Evolutionary conservation across 2,329 filamentous ascomycete species (phyloP), one percentile per base, ranked within the genome.

Genomic region (Apiospora phragmitis): DNA sequence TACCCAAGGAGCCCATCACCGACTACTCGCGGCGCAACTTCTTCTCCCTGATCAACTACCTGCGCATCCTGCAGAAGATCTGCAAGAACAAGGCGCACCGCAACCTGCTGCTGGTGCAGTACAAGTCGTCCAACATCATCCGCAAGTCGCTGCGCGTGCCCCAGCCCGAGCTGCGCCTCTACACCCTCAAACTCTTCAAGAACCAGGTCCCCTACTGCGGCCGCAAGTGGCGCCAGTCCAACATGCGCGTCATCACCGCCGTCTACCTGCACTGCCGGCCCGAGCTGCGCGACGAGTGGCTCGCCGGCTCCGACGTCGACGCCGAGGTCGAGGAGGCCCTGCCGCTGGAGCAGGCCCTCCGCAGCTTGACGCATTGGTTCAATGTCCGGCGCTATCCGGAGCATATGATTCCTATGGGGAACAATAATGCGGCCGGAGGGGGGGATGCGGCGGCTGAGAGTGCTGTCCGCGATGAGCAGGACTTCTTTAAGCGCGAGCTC

Each of bases 181-280:
- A 98, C 84, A 97, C 96, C 0, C 89, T 99, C 75, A 99, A 99
- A 83, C 88, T 99, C 0, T 98, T 98, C 90, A 99, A 99, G 82
- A 96, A 94, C 72, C 96, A 99, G 81, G 96, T 99, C 5, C 96
- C 96, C 0, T 99, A 97, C 85, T 98, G 95, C 81, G 95, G 96
- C 29, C 92, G 96, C 59, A 99, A 99, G 84, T 99, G 96, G 96
- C 91, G 96, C 18, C 96, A 98, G 83, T 91, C 91, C 76, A 98
- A 99, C 81, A 99, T 99, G 96, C 93, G 95, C 70, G 95, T 98
- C 78, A 99, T 99, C 79, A 99, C 96, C 0, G 94, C 95, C 4
- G 94, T 99, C 1, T 99, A 98, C 81, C 86, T 99, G 67, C 94
- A 97, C 82, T 97, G 95, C 78, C 89, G 94, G 9, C 95, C 95